Conservation (phyloP, 495 filamentous ascomycete species). For the Friedmanniomyces simplex region DNA sequence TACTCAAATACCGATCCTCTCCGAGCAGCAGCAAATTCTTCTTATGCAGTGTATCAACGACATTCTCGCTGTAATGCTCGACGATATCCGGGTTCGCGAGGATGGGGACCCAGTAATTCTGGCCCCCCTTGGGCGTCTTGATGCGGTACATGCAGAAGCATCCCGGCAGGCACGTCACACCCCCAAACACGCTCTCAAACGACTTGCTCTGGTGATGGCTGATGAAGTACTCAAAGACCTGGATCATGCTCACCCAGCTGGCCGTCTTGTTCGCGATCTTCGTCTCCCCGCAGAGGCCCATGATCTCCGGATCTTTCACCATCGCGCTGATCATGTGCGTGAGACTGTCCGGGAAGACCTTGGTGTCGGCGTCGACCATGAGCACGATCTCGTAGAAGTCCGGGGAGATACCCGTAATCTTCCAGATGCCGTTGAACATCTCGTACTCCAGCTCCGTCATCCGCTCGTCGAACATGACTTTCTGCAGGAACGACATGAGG, state of each 20-base stretch:
- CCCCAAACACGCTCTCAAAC: constrained; percentile 97
- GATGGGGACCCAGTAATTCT: constrained; percentile 99
- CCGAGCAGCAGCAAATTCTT: constrained; percentile 94
- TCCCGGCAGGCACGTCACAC: constrained; percentile 96
- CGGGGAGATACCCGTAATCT: constrained; percentile 91
- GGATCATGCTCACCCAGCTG: constrained; percentile 95
- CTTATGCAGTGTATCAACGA: constrained; percentile 97
- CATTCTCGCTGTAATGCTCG: constrained; percentile 98
- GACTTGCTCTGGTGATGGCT: constrained; percentile 94
- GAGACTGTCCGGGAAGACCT: constrained; percentile 94
- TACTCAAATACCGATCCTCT: constrained; percentile 94
- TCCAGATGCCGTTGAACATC: constrained; percentile 99
- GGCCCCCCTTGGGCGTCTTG: constrained; percentile 95
- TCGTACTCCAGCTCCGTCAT: constrained; percentile 99
- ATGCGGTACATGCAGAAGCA: constrained; percentile 99
- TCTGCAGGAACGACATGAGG: constrained; percentile 98
- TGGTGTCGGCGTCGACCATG: constrained; percentile 99
- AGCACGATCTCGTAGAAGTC: constrained; percentile 96
- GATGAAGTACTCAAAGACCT: constrained; percentile 99
- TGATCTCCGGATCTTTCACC: constrained; percentile 98
- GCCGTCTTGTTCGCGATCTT: constrained; percentile 98
- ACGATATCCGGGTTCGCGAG: constrained; percentile 97
- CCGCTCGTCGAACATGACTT: constrained; percentile 99
- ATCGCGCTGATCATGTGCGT: constrained; percentile 99
- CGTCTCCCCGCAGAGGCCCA: constrained; percentile 97